Base-by-base conservation (phyloP, 495 filamentous ascomycete species). In the Penicillium steckii region DNA sequence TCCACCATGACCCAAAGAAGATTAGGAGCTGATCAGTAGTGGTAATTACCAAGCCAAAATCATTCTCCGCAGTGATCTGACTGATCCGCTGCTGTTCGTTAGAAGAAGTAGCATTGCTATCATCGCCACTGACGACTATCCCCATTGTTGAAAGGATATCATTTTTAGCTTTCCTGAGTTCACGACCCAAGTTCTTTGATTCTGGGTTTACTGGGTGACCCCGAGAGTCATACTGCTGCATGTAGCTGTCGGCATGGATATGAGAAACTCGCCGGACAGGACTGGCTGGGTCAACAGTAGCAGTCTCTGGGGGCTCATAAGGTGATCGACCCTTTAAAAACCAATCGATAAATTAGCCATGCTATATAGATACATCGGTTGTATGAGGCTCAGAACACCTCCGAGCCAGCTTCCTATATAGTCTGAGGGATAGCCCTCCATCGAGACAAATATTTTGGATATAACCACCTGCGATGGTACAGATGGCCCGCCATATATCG, bases 171-270 rank as follows among this genome's bases (percentile, higher is more conserved):
- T 74, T 72, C 48, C 75, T 65, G 4, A 79, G 70, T 15, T 69
- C 69, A 30, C 74, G 65, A 4, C 69, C 76, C 21, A 76, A 54
- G 19, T 55, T 44, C 43, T 69, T 75, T 1, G 78, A 80, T 40
- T 79, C 77, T 0, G 76, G 76, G 58, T 89, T 90, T 30, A 83
- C 68, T 6, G 87, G 84, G 46, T 85, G 82, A 12, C 87, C 88
- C 47, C 81, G 77, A n/a, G 79, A 76, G 67, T 90, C 86, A 65
- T 88, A 90, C 38, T 81, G 71, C 69, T 90, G 87, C 24, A 68
- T 74, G 55, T 77, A 80, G 30, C 60, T 61, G 52, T 82, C 77
- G 22, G 65, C 66, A 53, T 77, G 60, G 62, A 65, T 65, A 65
- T 33, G 60, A 48, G 46, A 84, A 18, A 64, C 56, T 53, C 59